Percentiles rank a stretch among this genome's conserved stretches.
Conservation (phyloP, 2,329 filamentous ascomycete species). For the Dactylonectria macrodidyma region DNA sequence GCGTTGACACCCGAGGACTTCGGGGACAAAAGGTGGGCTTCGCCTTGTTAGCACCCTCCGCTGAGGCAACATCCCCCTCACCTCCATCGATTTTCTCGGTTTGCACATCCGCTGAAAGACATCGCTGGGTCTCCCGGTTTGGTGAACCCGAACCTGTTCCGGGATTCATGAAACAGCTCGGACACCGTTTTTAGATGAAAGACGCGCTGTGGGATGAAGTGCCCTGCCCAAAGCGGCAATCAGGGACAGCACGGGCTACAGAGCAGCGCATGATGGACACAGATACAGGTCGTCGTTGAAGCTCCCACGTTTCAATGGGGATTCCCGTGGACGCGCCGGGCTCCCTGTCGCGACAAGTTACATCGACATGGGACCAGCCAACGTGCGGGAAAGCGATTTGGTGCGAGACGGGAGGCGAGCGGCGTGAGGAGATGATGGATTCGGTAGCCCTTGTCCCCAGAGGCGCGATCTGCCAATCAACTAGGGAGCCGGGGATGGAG, state of each 20-base stretch:
- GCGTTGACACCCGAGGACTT: slow-evolving; percentile 9
- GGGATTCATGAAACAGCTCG: slow-evolving; percentile 22
- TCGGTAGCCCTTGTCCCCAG: slow-evolving; percentile 31
- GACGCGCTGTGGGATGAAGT: slow-evolving; percentile 2
- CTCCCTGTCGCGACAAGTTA: slow-evolving; percentile 36
- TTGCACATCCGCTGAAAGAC: slow-evolving; percentile 9
- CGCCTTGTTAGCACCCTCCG: slow-evolving; percentile 8
- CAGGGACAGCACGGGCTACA: slow-evolving; percentile 16
- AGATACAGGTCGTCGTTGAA: slow-evolving; percentile 7
- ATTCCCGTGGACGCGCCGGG: slow-evolving; percentile 36
- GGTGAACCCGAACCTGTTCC: slow-evolving; percentile 15
- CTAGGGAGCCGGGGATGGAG: slow-evolving; percentile 35
- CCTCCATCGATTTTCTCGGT: slow-evolving; percentile 10
- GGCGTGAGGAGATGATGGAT: slow-evolving; percentile 40
- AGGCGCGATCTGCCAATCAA: slow-evolving; percentile 49
- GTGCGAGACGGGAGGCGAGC: slow-evolving; percentile 31
- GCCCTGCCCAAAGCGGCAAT: slow-evolving; percentile 15
- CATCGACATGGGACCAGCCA: slow-evolving; percentile 33
- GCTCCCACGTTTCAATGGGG: slow-evolving; percentile 44
- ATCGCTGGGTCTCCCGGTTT: slow-evolving; percentile 9
- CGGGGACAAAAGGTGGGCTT: slow-evolving; percentile 6
- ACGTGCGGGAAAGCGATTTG: slow-evolving; percentile 49
- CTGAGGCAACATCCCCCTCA: slow-evolving; percentile 3
- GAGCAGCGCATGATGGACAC: slow-evolving; percentile 9
- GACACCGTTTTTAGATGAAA: slow-evolving; percentile 19